Conservation (phyloP, 2,329 filamentous ascomycete genomes). For the Fusarium pilosicola region DNA sequence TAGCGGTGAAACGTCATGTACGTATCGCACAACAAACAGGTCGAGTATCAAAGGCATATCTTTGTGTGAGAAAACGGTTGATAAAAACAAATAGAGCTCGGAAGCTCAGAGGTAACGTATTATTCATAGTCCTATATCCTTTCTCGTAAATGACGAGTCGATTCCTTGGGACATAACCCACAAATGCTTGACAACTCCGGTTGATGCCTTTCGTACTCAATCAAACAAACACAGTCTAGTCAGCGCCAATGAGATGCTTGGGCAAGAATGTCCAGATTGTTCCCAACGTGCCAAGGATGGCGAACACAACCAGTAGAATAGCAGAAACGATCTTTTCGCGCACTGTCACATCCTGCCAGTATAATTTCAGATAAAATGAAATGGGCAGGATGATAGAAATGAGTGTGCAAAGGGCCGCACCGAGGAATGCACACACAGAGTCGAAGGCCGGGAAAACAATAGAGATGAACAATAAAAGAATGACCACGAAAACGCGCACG, state of each 20-base stretch:
- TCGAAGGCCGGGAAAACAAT: constrained; percentile 80
- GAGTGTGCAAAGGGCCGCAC: constrained; percentile 88
- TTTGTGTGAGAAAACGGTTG: no score
- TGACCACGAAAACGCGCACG: constrained; percentile 72
- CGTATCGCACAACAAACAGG: neutral
- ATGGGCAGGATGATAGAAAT: constrained; percentile 93
- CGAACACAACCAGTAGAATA: constrained; percentile 74
- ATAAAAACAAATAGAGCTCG: neutral
- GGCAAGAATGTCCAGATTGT: constrained; percentile 92
- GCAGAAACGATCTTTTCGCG: constrained; percentile 75
- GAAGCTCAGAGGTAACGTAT: constrained; percentile 1
- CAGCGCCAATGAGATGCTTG: constrained; percentile 73
- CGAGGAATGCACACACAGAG: constrained; percentile 90
- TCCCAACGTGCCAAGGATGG: constrained; percentile 76
- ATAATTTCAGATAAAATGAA: constrained; percentile 90
- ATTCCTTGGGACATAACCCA: neutral
- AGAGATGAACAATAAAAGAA: constrained; percentile 80
- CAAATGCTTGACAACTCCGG: constrained; percentile 13
- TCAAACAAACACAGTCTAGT: constrained; percentile 33
- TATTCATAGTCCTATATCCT: constrained; percentile 8
- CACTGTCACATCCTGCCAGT: constrained; percentile 73
- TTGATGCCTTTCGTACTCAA: constrained; percentile 11
- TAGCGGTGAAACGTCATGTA: neutral
- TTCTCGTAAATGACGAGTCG: neutral
- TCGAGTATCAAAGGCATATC: neutral